These are phyloP conservation scores for Choanephora cucurbitarum DNA, from an alignment of 371 early-diverging fungal genomes.

Conservation along the genomic window DNA sequence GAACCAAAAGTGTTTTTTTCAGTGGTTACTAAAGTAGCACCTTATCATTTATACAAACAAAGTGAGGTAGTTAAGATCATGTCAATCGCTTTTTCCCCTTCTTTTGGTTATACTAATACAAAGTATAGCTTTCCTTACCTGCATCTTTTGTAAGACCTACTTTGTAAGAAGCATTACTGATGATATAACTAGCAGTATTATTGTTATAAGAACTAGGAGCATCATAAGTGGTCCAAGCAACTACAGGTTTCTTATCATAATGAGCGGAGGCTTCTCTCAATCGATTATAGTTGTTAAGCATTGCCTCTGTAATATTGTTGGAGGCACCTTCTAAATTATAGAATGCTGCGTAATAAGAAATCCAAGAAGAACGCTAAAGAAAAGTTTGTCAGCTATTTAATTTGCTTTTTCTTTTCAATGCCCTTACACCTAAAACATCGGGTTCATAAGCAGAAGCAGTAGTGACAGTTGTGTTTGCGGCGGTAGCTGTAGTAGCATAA, in stretches of 20 bases:
- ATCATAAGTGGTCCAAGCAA: constrained; percentile 70
- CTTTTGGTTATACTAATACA: too few species aligned
- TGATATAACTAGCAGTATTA: constrained; percentile 66
- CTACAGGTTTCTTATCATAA: constrained; percentile 55
- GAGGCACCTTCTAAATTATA: constrained; percentile 71
- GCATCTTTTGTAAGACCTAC: constrained; percentile 64
- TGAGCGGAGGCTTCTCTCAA: constrained; percentile 53
- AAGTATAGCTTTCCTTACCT: constrained; percentile 34
- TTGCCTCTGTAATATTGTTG: constrained; percentile 51
- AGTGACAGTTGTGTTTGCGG: constrained; percentile 34
- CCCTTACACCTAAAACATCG: constrained; percentile 60
- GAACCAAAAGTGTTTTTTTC: constrained; percentile 35
- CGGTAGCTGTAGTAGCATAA: constrained; percentile 8
- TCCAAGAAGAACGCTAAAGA: constrained; percentile 70
- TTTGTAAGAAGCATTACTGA: constrained; percentile 65
- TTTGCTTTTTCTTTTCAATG: background rate
- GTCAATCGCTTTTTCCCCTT: too few species aligned
- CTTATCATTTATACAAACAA: too few species aligned
- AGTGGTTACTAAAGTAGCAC: constrained; percentile 10
- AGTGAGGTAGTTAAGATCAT: background rate
- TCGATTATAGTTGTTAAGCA: constrained; percentile 70
- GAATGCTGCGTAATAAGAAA: constrained; percentile 76
- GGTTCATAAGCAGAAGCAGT: constrained; percentile 40
- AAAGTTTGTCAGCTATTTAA: background rate
- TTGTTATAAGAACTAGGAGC: constrained; percentile 68